Percentiles rank a stretch among this genome's conserved stretches.
Evolutionary conservation across 1,284 basidiomycete species (phyloP).

Genomic region (Leccinum pallidistipes): DNA sequence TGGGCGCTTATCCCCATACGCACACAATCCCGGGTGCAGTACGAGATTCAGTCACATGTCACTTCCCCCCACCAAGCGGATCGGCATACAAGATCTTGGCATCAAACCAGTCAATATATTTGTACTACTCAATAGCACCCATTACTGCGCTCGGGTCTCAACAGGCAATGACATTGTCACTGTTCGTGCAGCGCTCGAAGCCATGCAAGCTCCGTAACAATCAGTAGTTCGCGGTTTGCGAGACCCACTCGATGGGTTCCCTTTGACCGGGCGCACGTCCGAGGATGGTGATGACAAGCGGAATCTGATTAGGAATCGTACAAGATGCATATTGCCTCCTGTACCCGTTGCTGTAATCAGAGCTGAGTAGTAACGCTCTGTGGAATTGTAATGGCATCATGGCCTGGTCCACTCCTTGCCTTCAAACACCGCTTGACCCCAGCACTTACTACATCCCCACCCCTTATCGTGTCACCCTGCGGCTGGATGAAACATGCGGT

Average conservation of each 20-base stretch:
- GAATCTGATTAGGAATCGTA: background rate
- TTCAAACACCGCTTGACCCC: too few relatives aligned
- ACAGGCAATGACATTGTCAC: too few relatives aligned
- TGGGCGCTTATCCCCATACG: background rate
- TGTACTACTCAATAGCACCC: background rate
- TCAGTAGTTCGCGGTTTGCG: background rate
- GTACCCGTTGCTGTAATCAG: too few relatives aligned
- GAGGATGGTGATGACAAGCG: background rate
- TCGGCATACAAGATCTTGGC: too few relatives aligned
- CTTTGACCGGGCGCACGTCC: background rate
- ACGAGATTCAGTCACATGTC: background rate
- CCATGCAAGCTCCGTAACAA: background rate
- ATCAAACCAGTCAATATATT: too few relatives aligned
- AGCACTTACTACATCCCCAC: too few relatives aligned
- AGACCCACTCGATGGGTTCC: background rate
- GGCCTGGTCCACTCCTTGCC: too few relatives aligned
- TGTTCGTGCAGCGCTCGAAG: background rate
- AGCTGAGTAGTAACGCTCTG: background rate
- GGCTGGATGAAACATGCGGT: too few relatives aligned
- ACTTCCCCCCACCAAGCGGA: background rate
- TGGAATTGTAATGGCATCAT: too few relatives aligned
- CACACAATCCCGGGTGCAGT: background rate
- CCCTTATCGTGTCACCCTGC: too few relatives aligned
- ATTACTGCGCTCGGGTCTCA: background rate
- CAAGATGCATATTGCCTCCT: background rate